These are phyloP conservation scores for Pyrenopolyporus hunteri DNA, from an alignment of 495 filamentous ascomycete genomes.

Conservation along the genomic window DNA sequence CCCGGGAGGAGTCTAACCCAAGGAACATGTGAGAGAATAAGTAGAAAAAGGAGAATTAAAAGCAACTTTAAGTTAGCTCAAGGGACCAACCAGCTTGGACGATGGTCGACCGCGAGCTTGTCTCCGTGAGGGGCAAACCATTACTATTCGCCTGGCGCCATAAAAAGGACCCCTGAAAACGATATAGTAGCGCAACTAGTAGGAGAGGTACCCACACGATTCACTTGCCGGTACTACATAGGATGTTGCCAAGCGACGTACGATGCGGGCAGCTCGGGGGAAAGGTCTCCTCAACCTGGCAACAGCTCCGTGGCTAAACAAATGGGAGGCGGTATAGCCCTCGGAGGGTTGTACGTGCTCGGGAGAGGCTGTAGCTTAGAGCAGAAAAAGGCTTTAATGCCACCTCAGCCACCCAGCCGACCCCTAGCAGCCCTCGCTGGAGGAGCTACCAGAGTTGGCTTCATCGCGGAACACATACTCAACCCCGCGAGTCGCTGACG, in stretches of 20 bases:
- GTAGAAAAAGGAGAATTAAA: neutral
- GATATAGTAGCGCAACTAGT: conserved; percentile 22
- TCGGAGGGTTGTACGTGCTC: conserved; percentile 10
- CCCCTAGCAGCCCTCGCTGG: neutral
- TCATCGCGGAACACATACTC: conserved; percentile 4
- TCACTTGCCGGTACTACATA: conserved; percentile 34
- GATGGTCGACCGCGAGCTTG: conserved; percentile 3
- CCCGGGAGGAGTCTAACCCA: conserved; percentile 9
- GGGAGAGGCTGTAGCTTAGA: conserved; percentile 1
- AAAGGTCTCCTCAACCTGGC: conserved; percentile 19
- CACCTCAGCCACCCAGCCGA: conserved; percentile 9
- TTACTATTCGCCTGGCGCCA: conserved; percentile 21
- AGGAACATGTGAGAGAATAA: neutral
- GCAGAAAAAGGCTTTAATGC: conserved; percentile 3
- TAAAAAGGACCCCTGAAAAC: conserved; percentile 18
- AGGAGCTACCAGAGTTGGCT: neutral
- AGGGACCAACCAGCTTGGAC: conserved; percentile 12
- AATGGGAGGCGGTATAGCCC: conserved; percentile 5
- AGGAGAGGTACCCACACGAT: conserved; percentile 26
- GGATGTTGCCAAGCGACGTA: conserved; percentile 33
- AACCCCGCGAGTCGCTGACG: conserved; percentile 8
- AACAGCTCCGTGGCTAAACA: conserved; percentile 15
- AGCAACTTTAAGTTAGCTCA: conserved; percentile 1
- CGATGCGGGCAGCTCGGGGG: conserved; percentile 27
- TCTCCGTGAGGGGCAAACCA: conserved; percentile 19